Conservation (phyloP, 495 filamentous ascomycete genomes). For the Annulohypoxylon bovei region DNA sequence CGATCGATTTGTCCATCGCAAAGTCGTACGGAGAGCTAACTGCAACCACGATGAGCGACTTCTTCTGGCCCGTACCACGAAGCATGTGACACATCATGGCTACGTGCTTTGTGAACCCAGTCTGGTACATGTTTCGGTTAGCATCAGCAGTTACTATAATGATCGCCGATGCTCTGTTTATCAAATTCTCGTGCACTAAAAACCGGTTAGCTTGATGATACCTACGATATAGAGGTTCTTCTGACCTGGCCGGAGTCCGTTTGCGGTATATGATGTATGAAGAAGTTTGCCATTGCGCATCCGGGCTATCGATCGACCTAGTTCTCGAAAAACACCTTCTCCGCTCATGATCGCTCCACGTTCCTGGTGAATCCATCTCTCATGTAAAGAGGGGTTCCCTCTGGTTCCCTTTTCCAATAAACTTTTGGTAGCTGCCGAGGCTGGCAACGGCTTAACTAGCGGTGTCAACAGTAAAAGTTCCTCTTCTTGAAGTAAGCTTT, state of each 20-base stretch:
- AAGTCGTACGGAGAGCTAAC: constrained; percentile 95
- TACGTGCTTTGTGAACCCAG: constrained; percentile 91
- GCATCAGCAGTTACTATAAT: constrained; percentile 91
- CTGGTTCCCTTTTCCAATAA: constrained; percentile 60
- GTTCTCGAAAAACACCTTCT: constrained; percentile 85
- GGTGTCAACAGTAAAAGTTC: constrained; percentile 86
- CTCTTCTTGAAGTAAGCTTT: constrained; percentile 79
- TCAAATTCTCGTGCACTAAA: constrained; percentile 83
- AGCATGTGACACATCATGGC: constrained; percentile 85
- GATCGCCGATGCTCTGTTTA: constrained; percentile 84
- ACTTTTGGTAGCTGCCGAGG: constrained; percentile 73
- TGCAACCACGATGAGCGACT: constrained; percentile 84
- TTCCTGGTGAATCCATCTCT: constrained; percentile 64
- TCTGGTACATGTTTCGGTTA: constrained; percentile 88
- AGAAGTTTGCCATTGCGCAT: constrained; percentile 83
- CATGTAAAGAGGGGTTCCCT: constrained; percentile 57
- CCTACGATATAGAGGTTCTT: not conserved
- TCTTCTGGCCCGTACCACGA: constrained; percentile 65
- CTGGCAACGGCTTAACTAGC: constrained; percentile 84
- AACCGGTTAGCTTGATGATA: constrained; percentile 7
- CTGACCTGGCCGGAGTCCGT: constrained; percentile 78
- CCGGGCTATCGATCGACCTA: constrained; percentile 81
- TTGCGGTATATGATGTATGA: constrained; percentile 91
- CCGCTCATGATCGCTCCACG: constrained; percentile 82
- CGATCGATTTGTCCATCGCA: constrained; percentile 86